Evolutionary conservation across 805 yeast genomes (phyloP).

Genomic region (Maudiozyma serrabonitensis): DNA sequence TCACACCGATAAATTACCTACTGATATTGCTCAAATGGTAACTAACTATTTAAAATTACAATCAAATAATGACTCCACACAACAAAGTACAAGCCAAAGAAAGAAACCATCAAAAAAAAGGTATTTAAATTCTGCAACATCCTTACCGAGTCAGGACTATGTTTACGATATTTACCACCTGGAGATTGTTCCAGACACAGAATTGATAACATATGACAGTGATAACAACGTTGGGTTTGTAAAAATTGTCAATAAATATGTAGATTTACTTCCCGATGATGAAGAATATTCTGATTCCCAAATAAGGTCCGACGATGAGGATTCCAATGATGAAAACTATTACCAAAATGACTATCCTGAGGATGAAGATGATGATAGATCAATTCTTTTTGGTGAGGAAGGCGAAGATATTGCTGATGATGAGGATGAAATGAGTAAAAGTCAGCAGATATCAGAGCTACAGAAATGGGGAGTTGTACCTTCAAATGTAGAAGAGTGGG

Average conservation of each 20-base stretch:
- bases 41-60: slow-evolving; percentile 42
- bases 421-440: slow-evolving; percentile 14
- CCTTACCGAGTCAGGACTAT: slow-evolving; percentile 46
- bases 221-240: slow-evolving; percentile 31
- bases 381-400: slow-evolving; percentile 30
- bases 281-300: slow-evolving; percentile 34
- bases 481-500: not conserved
- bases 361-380: slow-evolving; percentile 64
- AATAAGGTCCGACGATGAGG: slow-evolving; percentile 58
- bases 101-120: slow-evolving; percentile 21
- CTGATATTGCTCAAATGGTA: slow-evolving; percentile 69
- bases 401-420: slow-evolving; percentile 31
- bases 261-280: slow-evolving; percentile 29
- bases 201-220: slow-evolving; percentile 22
- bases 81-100: slow-evolving; percentile 4
- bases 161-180: slow-evolving; percentile 86
- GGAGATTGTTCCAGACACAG: slow-evolving; percentile 53
- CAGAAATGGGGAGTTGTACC: slow-evolving; percentile 3
- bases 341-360: slow-evolving; percentile 93
- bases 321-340: slow-evolving; percentile 84
- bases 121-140: slow-evolving; percentile 11
- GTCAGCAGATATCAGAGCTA: not conserved
- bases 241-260: slow-evolving; percentile 34
- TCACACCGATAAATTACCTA: slow-evolving; percentile 34
- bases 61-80: slow-evolving; percentile 22